These are phyloP conservation scores for Apium graveolens DNA, from an alignment of 129 eudicot species.

Conservation along the genomic window DNA sequence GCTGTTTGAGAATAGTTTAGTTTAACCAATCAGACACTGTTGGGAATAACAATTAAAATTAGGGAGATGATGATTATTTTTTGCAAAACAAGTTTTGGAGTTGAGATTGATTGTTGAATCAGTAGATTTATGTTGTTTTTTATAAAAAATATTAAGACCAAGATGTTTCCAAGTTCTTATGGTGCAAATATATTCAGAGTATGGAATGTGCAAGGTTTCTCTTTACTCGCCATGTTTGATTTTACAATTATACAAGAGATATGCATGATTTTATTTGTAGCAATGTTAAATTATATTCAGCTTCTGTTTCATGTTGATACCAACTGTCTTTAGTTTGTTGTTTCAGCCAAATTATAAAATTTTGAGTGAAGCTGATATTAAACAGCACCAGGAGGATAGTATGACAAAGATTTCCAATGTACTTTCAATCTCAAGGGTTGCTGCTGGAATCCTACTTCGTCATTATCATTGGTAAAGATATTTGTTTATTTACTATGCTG, in stretches of 20 bases:
- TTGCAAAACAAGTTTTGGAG: too few relatives aligned
- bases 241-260: not conserved
- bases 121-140: not conserved
- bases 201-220: not conserved
- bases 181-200: not conserved
- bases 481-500: constrained; percentile 1
- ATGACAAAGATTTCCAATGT: constrained; percentile 62
- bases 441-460: constrained; percentile 81
- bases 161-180: not conserved
- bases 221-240: not conserved
- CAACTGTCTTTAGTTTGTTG: constrained; percentile 9
- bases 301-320: not conserved
- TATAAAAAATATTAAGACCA: not conserved
- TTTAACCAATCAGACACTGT: too few relatives aligned
- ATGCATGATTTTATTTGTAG: not conserved
- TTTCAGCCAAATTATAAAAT: constrained; percentile 62
- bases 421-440: constrained; percentile 65
- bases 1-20: too few relatives aligned
- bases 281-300: not conserved
- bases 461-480: constrained; percentile 68
- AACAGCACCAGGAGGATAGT: constrained; percentile 60
- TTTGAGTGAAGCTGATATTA: constrained; percentile 71
- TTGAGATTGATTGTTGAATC: not conserved
- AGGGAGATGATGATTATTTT: too few relatives aligned
- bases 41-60: too few relatives aligned